Percentiles rank a stretch among this genome's conserved stretches.
These are phyloP conservation scores for Pseudopithomyces maydicus DNA, from an alignment of 2,329 filamentous ascomycete species.

Conservation along the genomic window DNA sequence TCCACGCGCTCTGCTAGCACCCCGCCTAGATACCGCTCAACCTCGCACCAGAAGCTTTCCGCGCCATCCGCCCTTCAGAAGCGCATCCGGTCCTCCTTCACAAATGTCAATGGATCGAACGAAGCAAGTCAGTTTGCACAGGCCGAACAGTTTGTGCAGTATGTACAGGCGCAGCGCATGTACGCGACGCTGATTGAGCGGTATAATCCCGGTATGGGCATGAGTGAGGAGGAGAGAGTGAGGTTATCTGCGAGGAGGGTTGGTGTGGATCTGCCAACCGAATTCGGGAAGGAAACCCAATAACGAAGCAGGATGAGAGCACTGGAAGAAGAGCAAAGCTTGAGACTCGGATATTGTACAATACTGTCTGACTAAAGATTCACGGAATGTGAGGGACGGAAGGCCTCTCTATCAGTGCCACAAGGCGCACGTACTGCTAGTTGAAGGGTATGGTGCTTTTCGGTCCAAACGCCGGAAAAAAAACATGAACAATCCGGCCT, in stretches of 20 bases:
- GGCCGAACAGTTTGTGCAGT: constrained; percentile 79
- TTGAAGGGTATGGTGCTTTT: constrained; percentile 31
- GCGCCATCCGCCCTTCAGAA: constrained; percentile 71
- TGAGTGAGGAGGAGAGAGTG: constrained; percentile 84
- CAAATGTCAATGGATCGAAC: constrained; percentile 26
- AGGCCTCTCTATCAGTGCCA: background rate
- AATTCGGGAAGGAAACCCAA: constrained; percentile 48
- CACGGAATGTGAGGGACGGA: background rate
- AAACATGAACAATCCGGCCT: background rate
- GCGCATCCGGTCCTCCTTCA: constrained; percentile 69
- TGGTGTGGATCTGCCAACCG: constrained; percentile 83
- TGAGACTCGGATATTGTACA: constrained; percentile 1
- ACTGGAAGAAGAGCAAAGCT: background rate
- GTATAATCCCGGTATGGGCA: constrained; percentile 91
- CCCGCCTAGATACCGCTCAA: constrained; percentile 36
- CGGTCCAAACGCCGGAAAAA: background rate
- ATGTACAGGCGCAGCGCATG: constrained; percentile 81
- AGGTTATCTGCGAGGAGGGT: constrained; percentile 83
- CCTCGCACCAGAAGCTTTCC: constrained; percentile 49
- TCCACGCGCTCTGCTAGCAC: constrained; percentile 48
- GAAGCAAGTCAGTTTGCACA: constrained; percentile 47
- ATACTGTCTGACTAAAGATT: background rate
- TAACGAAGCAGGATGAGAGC: background rate
- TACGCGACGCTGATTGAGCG: constrained; percentile 83
- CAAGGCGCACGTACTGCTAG: constrained; percentile 6